Evolutionary conservation across 495 filamentous ascomycete species (phyloP), one percentile per base, ranked within the genome.

Genomic region (Hypoxylon cercidicola): DNA sequence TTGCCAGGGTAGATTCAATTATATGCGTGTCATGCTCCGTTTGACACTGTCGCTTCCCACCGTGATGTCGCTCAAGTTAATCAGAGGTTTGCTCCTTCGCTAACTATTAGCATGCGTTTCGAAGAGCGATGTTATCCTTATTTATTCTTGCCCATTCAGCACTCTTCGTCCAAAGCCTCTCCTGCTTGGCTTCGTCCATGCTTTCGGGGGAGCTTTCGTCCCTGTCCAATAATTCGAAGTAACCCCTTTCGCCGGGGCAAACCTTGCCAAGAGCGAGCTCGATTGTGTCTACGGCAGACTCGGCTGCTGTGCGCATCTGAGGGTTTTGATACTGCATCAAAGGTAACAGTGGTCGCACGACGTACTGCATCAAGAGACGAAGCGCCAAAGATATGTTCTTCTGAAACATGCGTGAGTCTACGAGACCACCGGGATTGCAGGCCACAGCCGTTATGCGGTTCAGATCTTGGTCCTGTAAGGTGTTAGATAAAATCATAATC

Each of bases 371-470:
- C 21, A 71, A 16, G n/a, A 60, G n/a, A 15, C 34, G 49, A 6
- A 78, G 64, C 30, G 55, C 60, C 1, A 13, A 40, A 12, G 75
- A 71, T 4, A 71, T 76, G 60, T 82, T 81, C 15, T 46, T 74
- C 1, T 52, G 58, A 60, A 81, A 65, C 7, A 75, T 72, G 15
- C 79, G 78, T 19, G 79, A 82, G 68, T 81, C 77, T n/a, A 68
- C 64, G 8, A 82, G 57, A 18, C 73, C 77, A 12, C 81, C 79
- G 1, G 80, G 81, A 64, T 82, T 79, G 45, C 79, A 73, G 12
- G 76, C 74, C 1, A 79, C 70, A 10, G 74, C 79, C 0, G 79
- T 81, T 44, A 84, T 76, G 0, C 69, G 76, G 21, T 50, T 72
- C 16, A 79, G 60, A 9, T 52, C 62, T 6, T 66, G 45, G 32